Evolutionary conservation across 495 filamentous ascomycete species (phyloP), one percentile per base, ranked within the genome.

Genomic region (Choiromyces venosus): DNA sequence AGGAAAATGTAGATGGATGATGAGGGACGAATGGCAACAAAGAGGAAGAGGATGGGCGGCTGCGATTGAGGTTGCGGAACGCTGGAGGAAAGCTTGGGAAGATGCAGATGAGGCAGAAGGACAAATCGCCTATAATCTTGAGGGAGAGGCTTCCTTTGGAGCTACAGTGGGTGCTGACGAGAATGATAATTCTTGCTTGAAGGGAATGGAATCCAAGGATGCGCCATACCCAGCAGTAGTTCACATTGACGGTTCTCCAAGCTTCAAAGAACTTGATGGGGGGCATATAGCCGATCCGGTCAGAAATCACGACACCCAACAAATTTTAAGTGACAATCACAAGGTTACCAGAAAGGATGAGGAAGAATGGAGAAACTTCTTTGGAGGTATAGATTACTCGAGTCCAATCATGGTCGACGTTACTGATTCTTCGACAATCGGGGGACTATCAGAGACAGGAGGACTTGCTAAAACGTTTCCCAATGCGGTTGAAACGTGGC

Each of bases 11-110:
- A 70, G 75, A 66, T 80, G 79, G 79, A 73, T 67, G 65, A 80
- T 80, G 67, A 64, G 79, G 71, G 75, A 72, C 68, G 72, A 75
- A 21, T 80, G 79, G 79, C 79, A 80, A 37, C 70, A 68, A 33
- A 52, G 46, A 37, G 79, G 79, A 44, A 70, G 79, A 44, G 72
- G 79, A 9, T 80, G 79, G 79, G 79, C 78, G 3, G 69, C 73
- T 40, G 79, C 78, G 5, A 72, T 73, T 38, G 71, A 75, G 66
- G 69, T 80, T 65, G 65, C 71, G 38, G 36, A 77, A 9, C 37
- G 65, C 14, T 70, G 75, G 66, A 78, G 72, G 52, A 73, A 75
- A 37, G 72, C 69, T 29, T 80, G 79, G 79, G 37, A 9, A 38
- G 39, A 67, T 16, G 74, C 66, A n/a, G 74, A 77, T 69, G 25